Conservation (phyloP, 768 basidiomycete species). For the Lentinus brumalis region DNA sequence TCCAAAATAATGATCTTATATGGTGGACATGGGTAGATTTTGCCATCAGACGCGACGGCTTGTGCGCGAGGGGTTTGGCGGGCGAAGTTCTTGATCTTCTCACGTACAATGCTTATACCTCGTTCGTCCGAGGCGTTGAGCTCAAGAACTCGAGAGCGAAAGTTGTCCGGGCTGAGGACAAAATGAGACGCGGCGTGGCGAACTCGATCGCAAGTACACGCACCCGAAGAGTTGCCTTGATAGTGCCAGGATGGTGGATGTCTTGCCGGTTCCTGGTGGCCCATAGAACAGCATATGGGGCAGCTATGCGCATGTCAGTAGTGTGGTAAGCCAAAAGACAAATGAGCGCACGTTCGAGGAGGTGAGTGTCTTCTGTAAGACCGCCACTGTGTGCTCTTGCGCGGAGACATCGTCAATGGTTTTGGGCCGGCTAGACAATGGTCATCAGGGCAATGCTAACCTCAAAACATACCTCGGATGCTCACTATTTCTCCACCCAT, state of each 20-base stretch:
- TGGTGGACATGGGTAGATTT: conserved; percentile 92
- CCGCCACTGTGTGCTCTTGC: conserved; percentile 94
- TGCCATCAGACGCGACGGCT: conserved; percentile 67
- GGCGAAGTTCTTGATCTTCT: conserved; percentile 98
- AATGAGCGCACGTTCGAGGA: conserved; percentile 76
- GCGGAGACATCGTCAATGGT: conserved; percentile 98
- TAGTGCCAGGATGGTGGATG: conserved; percentile 94
- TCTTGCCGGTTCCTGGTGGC: conserved; percentile 98
- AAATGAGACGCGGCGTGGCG: not conserved
- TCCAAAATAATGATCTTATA: conserved; percentile 99
- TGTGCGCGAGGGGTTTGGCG: conserved; percentile 88
- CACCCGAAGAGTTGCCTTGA: conserved; percentile 94
- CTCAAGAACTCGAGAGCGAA: conserved; percentile 89
- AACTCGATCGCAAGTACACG: conserved; percentile 21
- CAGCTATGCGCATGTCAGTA: conserved; percentile 53
- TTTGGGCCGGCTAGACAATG: conserved; percentile 76
- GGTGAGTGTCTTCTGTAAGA: conserved; percentile 85
- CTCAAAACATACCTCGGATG: conserved; percentile 1
- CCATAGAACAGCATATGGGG: conserved; percentile 99
- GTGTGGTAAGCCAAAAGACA: not conserved
- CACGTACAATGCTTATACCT: conserved; percentile 94
- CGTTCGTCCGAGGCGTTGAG: conserved; percentile 99
- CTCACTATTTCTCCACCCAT: conserved; percentile 99
- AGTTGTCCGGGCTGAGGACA: conserved; percentile 81
- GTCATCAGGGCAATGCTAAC: not conserved